These are phyloP conservation scores for Middelhovenomyces tepae DNA, from an alignment of 805 yeast genomes.

Conservation along the genomic window DNA sequence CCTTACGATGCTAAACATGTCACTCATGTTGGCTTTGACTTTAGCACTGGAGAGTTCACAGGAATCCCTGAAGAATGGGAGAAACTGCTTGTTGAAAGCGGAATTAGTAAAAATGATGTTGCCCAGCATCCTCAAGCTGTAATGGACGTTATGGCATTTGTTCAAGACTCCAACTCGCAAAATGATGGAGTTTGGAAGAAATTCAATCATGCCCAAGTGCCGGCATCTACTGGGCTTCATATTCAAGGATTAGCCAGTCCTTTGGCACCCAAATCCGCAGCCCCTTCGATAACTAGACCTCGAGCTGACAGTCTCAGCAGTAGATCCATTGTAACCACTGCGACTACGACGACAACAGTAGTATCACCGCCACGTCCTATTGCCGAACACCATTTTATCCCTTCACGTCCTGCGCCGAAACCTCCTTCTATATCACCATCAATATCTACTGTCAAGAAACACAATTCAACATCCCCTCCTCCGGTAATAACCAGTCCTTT, in stretches of 20 bases:
- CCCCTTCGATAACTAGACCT: slow-evolving; percentile 6
- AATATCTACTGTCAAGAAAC: background rate
- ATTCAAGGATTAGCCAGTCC: slow-evolving; percentile 9
- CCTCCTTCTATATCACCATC: slow-evolving; percentile 18
- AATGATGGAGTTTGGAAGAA: slow-evolving; percentile 22
- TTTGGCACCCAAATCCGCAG: no score
- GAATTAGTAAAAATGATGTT: slow-evolving; percentile 80
- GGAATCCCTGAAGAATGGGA: slow-evolving; percentile 96
- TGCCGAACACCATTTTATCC: slow-evolving; percentile 15
- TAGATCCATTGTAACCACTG: slow-evolving; percentile 1
- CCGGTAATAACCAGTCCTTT: no score
- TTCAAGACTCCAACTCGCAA: slow-evolving; percentile 19
- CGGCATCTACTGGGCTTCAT: slow-evolving; percentile 5
- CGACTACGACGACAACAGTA: no score
- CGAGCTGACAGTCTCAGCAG: slow-evolving; percentile 7
- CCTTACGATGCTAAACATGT: slow-evolving; percentile 88
- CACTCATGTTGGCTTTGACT: slow-evolving; percentile 90
- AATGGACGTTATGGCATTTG: slow-evolving; percentile 77
- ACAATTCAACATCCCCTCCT: slow-evolving; percentile 8
- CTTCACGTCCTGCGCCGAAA: slow-evolving; percentile 25
- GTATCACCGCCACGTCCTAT: no score
- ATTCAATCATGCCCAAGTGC: slow-evolving; percentile 18
- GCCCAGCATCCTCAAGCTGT: slow-evolving; percentile 91
- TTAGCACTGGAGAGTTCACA: slow-evolving; percentile 74
- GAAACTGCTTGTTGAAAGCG: slow-evolving; percentile 69